phyloP scores from a whole-genome alignment of 2,329 filamentous ascomycete genomes.

The Aureobasidium sp. region DNA sequence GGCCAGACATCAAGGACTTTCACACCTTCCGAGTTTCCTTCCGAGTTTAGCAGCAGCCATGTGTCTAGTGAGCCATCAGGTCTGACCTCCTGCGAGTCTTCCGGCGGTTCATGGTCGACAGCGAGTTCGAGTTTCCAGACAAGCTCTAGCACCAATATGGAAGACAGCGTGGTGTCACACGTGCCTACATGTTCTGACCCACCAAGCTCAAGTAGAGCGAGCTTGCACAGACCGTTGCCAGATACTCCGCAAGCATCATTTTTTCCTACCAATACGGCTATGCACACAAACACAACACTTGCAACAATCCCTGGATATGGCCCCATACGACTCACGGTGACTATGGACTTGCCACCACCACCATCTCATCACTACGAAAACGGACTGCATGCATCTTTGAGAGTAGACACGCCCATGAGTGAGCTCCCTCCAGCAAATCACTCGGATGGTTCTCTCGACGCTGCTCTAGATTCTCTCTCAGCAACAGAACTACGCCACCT shows the following conservation, averaged over 20 bases:
- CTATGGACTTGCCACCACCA: background rate
- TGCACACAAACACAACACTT: background rate
- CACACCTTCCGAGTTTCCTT: background rate
- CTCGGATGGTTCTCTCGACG: background rate
- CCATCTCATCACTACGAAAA: background rate
- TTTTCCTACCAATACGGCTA: background rate
- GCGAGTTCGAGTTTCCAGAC: slow-evolving; percentile 7
- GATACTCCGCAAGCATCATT: background rate
- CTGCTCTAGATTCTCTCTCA: background rate
- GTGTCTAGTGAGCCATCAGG: background rate
- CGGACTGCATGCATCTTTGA: background rate
- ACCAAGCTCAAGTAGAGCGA: background rate
- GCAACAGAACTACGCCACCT: background rate
- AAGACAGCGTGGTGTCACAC: background rate
- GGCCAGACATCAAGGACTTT: background rate
- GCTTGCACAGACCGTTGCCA: background rate
- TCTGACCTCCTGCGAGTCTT: background rate
- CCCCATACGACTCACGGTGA: background rate
- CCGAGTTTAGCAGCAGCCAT: background rate
- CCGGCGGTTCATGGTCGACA: background rate
- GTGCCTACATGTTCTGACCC: background rate
- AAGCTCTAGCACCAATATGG: background rate
- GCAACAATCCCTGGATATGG: background rate
- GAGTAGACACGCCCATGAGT: background rate
- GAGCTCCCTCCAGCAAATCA: background rate